Percentiles rank a stretch among this genome's conserved stretches.
phyloP scores from a whole-genome alignment of 495 filamentous ascomycete genomes.

The Pyronema domesticum region DNA sequence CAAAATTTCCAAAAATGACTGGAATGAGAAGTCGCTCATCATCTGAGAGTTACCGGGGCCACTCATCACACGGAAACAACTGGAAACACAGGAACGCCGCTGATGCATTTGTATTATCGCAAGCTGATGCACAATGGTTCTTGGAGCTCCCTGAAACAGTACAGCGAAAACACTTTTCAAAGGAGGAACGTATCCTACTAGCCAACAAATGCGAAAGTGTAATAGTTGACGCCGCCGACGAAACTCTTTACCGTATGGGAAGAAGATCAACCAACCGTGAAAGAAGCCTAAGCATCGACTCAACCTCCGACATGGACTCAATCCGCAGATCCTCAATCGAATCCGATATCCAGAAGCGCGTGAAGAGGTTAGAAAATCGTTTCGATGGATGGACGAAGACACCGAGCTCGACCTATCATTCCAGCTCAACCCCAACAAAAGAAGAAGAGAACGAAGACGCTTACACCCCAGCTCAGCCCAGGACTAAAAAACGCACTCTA shows the following conservation, averaged over 20 bases:
- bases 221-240: constrained; percentile 54
- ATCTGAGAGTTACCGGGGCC: constrained; percentile 30
- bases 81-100: constrained; percentile 18
- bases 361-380: constrained; percentile 45
- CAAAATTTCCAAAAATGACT: constrained; percentile 26
- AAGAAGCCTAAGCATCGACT: constrained; percentile 24
- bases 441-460: constrained; percentile 6
- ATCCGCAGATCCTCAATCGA: constrained; percentile 17
- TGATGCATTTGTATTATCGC: constrained; percentile 27
- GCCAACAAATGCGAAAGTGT: constrained; percentile 37
- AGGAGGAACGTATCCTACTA: constrained; percentile 51
- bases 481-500: constrained; percentile 14
- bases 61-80: constrained; percentile 18
- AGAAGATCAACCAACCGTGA: constrained; percentile 10
- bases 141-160: constrained; percentile 53
- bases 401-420: constrained; percentile 55
- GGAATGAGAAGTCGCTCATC: constrained; percentile 23
- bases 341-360: constrained; percentile 28
- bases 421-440: constrained; percentile 12
- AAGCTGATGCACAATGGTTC: constrained; percentile 54
- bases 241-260: constrained; percentile 38
- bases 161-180: constrained; percentile 48
- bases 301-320: constrained; percentile 6
- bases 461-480: neutral
- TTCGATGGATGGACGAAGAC: constrained; percentile 67